phyloP scores from a whole-genome alignment of 805 yeast genomes.

The Ogataea thermomethanolica region DNA sequence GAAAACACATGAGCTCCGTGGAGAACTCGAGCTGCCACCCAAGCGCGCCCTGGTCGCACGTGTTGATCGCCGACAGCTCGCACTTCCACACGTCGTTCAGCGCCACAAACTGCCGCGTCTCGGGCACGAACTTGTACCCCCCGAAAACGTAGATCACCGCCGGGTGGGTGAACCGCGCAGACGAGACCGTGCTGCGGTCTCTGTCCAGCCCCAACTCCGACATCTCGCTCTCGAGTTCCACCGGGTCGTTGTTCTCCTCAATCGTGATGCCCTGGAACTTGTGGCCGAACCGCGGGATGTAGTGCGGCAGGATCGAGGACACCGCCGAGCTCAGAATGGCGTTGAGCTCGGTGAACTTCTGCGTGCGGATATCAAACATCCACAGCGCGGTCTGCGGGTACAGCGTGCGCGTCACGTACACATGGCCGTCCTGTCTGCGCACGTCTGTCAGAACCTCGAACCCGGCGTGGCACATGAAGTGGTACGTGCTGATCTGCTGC shows the following conservation, averaged over 20 bases:
- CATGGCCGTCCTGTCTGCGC: slow-evolving; percentile 34
- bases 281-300: slow-evolving; percentile 35
- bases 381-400: slow-evolving; percentile 47
- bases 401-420: slow-evolving; percentile 34
- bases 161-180: slow-evolving; percentile 18
- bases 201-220: slow-evolving; percentile 2
- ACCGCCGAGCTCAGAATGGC: slow-evolving; percentile 31
- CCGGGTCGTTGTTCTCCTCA: slow-evolving; percentile 26
- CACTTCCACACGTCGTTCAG: slow-evolving; percentile 35
- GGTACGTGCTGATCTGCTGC: slow-evolving; percentile 50
- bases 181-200: slow-evolving; percentile 1
- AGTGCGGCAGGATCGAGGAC: slow-evolving; percentile 23
- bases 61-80: slow-evolving; percentile 32
- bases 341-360: slow-evolving; percentile 47
- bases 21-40: slow-evolving; percentile 29
- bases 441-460: slow-evolving; percentile 42
- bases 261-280: slow-evolving; percentile 22
- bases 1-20: slow-evolving; percentile 30
- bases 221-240: slow-evolving; percentile 9
- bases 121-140: slow-evolving; percentile 40
- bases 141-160: slow-evolving; percentile 45
- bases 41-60: slow-evolving; percentile 13
- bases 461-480: slow-evolving; percentile 69
- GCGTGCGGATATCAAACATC: slow-evolving; percentile 51
- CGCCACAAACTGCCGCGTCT: slow-evolving; percentile 27